Evolutionary conservation across 495 filamentous ascomycete species (phyloP).

Genomic region (Daldinia loculata): DNA sequence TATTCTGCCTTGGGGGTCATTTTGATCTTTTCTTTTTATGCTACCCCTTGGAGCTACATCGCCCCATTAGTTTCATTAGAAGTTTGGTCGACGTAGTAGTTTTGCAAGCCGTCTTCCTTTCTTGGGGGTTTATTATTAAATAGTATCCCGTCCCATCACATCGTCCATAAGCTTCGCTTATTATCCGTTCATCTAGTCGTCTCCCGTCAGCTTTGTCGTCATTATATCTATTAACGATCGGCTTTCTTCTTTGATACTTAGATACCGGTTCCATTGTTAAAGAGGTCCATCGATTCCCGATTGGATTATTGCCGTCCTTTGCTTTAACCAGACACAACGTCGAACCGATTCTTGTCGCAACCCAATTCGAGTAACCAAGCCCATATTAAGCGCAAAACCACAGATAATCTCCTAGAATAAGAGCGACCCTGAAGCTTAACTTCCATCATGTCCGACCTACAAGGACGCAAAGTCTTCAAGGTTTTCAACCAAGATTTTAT

Average conservation of each 20-base stretch:
- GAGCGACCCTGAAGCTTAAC: slow-evolving; percentile 3
- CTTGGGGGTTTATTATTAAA: background rate
- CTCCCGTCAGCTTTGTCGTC: slow-evolving; percentile 28
- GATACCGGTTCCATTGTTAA: slow-evolving; percentile 5
- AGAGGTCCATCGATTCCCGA: background rate
- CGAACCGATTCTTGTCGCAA: slow-evolving; percentile 19
- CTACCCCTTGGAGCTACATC: slow-evolving; percentile 25
- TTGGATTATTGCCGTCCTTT: slow-evolving; percentile 9
- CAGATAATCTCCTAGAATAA: background rate
- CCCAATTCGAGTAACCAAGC: background rate
- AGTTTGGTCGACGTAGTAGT: background rate
- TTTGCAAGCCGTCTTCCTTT: background rate
- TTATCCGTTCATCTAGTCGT: background rate
- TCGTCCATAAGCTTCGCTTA: slow-evolving; percentile 16
- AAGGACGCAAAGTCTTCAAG: slow-evolving; percentile 96
- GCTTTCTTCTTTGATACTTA: slow-evolving; percentile 22
- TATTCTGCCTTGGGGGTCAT: slow-evolving; percentile 16
- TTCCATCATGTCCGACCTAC: slow-evolving; percentile 73
- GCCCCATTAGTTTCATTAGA: slow-evolving; percentile 1
- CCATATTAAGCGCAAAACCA: slow-evolving; percentile 5
- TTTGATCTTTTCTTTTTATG: slow-evolving; percentile 19
- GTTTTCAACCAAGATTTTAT: slow-evolving; percentile 99
- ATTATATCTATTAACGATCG: slow-evolving; percentile 3
- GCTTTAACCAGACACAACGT: slow-evolving; percentile 4
- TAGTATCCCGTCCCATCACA: background rate